Percentiles rank a stretch among this genome's conserved stretches.
phyloP scores from a whole-genome alignment of 441 rosid genomes.

The Pelargonium australe region DNA sequence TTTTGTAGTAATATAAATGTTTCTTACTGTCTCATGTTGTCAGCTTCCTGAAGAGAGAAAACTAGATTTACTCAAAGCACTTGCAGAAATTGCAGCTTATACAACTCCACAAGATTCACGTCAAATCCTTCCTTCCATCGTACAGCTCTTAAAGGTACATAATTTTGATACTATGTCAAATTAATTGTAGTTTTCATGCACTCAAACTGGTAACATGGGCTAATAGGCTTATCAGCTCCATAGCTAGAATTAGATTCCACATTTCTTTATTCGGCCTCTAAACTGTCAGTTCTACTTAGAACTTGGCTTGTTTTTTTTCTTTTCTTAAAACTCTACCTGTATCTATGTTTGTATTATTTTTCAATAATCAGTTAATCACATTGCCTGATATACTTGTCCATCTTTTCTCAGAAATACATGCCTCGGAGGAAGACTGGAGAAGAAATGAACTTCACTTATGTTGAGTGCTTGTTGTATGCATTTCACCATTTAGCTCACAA shows the following conservation, averaged over 20 bases:
- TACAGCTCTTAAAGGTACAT: constrained; percentile 72
- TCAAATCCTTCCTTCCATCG: constrained; percentile 84
- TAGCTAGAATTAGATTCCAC: no score
- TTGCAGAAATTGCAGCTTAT: constrained; percentile 86
- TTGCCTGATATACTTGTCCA: constrained; percentile 7
- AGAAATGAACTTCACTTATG: constrained; percentile 88
- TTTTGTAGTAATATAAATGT: not conserved
- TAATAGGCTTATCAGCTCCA: not conserved
- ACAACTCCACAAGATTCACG: constrained; percentile 85
- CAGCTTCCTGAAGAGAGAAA: constrained; percentile 97
- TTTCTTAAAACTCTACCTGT: not conserved
- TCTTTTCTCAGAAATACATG: constrained; percentile 66
- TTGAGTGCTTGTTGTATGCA: constrained; percentile 79
- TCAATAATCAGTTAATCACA: not conserved
- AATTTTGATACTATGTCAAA: not conserved
- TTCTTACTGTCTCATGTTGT: constrained; percentile 14
- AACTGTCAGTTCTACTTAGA: not conserved
- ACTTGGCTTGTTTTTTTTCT: not conserved
- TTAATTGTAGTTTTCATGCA: not conserved
- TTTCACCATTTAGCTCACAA: constrained; percentile 84
- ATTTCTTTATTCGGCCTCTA: not conserved
- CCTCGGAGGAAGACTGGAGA: constrained; percentile 85
- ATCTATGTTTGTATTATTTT: not conserved
- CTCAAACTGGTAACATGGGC: not conserved
- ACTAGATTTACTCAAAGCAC: constrained; percentile 88